Evolutionary conservation across 1,284 basidiomycete genomes (phyloP).

Genomic region (Pholiota adiposa): DNA sequence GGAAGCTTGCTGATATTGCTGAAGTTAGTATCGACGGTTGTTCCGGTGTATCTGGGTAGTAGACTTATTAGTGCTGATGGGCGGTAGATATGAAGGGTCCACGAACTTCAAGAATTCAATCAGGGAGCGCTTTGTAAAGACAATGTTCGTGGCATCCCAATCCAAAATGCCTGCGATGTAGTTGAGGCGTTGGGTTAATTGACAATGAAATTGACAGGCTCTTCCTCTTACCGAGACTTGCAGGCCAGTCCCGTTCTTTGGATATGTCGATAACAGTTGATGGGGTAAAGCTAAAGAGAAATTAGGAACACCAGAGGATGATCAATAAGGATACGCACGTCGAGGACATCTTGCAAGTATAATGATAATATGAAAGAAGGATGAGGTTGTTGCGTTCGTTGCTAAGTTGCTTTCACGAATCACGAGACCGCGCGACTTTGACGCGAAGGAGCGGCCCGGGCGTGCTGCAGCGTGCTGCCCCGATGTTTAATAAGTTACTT

Average conservation of each 20-base stretch:
- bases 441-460: not conserved
- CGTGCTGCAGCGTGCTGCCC: not conserved
- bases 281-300: conserved; percentile 56
- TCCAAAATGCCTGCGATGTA: conserved; percentile 64
- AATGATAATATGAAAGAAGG: conserved; percentile 8
- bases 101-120: conserved; percentile 75
- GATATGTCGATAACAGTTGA: conserved; percentile 55
- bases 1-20: conserved; percentile 72
- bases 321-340: conserved; percentile 29
- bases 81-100: conserved; percentile 4
- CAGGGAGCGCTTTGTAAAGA: conserved; percentile 74
- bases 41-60: conserved; percentile 59
- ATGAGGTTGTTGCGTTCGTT: conserved; percentile 9
- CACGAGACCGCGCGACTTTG: conserved; percentile 21
- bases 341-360: conserved; percentile 32
- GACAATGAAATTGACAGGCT: not conserved
- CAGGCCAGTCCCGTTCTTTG: conserved; percentile 73
- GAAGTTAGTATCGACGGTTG: conserved; percentile 74
- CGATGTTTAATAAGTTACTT: not conserved
- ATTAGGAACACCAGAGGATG: not conserved
- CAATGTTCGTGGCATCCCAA: conserved; percentile 72
- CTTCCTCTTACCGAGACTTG: conserved; percentile 55
- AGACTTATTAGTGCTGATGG: conserved; percentile 14
- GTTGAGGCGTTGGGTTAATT: conserved; percentile 9
- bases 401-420: conserved; percentile 1